phyloP scores from a whole-genome alignment of 495 filamentous ascomycete species.

The Penicillium goetzii region DNA sequence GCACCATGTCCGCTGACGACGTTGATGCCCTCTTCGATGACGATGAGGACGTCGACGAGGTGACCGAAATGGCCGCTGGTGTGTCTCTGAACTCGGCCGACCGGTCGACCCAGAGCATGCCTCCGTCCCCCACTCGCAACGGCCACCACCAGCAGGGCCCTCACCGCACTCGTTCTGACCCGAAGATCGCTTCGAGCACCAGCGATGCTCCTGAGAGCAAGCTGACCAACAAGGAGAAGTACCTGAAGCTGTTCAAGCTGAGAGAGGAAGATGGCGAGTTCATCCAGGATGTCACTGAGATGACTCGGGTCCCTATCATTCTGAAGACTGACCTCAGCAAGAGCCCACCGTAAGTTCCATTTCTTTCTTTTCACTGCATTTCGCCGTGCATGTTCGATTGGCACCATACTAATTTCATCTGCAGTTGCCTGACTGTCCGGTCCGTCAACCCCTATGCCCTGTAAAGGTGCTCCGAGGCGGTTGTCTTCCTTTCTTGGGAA shows the following conservation, averaged over 20 bases:
- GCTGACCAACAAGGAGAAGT: constrained; percentile 93
- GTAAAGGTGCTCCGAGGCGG: constrained; percentile 41
- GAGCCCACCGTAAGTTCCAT: constrained; percentile 88
- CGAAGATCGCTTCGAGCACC: constrained; percentile 78
- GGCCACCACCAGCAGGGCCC: constrained; percentile 70
- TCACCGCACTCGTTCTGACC: constrained; percentile 89
- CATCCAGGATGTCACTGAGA: constrained; percentile 97
- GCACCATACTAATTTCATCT: background rate
- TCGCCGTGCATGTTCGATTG: background rate
- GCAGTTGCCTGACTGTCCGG: constrained; percentile 93
- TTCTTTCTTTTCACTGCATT: background rate
- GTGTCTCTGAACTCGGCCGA: constrained; percentile 76
- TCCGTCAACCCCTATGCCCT: constrained; percentile 96
- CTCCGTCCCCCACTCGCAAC: constrained; percentile 84
- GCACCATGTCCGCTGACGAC: constrained; percentile 86
- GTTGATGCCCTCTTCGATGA: constrained; percentile 90
- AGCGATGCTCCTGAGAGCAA: constrained; percentile 73
- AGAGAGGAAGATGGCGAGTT: constrained; percentile 93
- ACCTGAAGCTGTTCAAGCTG: constrained; percentile 84
- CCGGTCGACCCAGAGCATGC: constrained; percentile 93
- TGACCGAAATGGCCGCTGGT: constrained; percentile 81
- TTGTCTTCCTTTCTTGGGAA: constrained; percentile 27
- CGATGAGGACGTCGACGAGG: constrained; percentile 87
- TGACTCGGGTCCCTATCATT: constrained; percentile 94
- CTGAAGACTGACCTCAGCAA: constrained; percentile 97